Conservation (phyloP, 2,329 filamentous ascomycete genomes). For the Aspergillus tamarii region DNA sequence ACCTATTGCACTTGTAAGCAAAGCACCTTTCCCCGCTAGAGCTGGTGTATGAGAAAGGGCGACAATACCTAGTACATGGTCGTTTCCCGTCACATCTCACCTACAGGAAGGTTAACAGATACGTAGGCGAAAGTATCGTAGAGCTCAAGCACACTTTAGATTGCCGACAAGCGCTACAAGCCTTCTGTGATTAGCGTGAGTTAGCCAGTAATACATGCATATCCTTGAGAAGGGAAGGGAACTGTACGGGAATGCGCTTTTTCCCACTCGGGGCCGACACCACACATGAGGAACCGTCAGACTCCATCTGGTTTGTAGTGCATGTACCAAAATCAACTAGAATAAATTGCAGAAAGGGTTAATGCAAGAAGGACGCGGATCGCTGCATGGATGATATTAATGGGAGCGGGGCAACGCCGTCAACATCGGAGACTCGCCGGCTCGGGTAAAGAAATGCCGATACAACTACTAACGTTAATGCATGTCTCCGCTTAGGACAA, state of each 20-base stretch:
- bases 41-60: not conserved
- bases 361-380: not conserved
- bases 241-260: slow-evolving; percentile 40
- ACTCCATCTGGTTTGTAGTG: slow-evolving; percentile 18
- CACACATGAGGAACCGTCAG: slow-evolving; percentile 23
- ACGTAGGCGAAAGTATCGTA: not conserved
- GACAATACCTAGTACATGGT: slow-evolving; percentile 38
- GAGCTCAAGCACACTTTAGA: slow-evolving; percentile 34
- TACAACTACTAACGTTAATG: not conserved
- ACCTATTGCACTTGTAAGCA: slow-evolving; percentile 24
- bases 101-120: slow-evolving; percentile 17
- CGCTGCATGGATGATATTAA: not conserved
- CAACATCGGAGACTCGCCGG: not conserved
- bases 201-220: not conserved
- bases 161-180: slow-evolving; percentile 41
- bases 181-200: slow-evolving; percentile 29
- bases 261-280: slow-evolving; percentile 32
- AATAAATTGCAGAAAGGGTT: not conserved
- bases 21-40: too few relatives aligned
- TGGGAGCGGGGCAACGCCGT: not conserved
- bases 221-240: not conserved
- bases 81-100: slow-evolving; percentile 42
- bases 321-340: not conserved
- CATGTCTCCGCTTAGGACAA: not conserved
- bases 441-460: not conserved